Evolutionary conservation across 257 asterid species (phyloP), one percentile per base, ranked within the genome.

Genomic region (Echites panduratus): DNA sequence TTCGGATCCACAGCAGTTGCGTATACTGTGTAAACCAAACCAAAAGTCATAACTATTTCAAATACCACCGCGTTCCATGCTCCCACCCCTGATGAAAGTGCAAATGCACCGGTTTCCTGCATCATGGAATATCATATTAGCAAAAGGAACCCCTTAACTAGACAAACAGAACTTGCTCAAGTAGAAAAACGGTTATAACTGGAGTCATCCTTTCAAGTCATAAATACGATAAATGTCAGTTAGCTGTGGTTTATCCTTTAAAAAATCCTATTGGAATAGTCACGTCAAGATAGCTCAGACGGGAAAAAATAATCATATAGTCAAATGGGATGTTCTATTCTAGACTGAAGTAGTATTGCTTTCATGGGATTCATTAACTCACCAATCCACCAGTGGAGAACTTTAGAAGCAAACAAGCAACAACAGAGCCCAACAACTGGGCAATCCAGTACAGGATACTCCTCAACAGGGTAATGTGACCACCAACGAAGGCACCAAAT

Each of bases 1-100:
- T 90, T 90, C 19, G 97, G 96, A 47, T 90, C 97, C 16, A 90
- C 87, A 0, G 97, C 97, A 0, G 96, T 90, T 24, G 96, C 97
- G 26, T 90, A 90, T 0, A 90, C 97, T 0, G 96, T 90, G 89
- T 90, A 90, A 0, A 90, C 97, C 52, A 88, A 83, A 2, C 97
- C 97, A 35, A 91, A 89, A 0, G 97, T 91, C 97, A 91, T 91
- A 79, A 89, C 97, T 19, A 91, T 87, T 73, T 91, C 97, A 32
- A 91, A 91, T 2, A 91, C 76, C 10, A 91, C 65, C 4, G 96
- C 97, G 52, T 86, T 89, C 87, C 88, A 81, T 7, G 66, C 83
- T 1, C 83, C 68, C 53, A 91, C 92, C 0, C 96, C 97, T 0
- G 87, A 50, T 49, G 97, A 89, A 4, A 89, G 89, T 9, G 89